Evolutionary conservation across 441 rosid species (phyloP).

Genomic region (Populus trichocarpa): DNA sequence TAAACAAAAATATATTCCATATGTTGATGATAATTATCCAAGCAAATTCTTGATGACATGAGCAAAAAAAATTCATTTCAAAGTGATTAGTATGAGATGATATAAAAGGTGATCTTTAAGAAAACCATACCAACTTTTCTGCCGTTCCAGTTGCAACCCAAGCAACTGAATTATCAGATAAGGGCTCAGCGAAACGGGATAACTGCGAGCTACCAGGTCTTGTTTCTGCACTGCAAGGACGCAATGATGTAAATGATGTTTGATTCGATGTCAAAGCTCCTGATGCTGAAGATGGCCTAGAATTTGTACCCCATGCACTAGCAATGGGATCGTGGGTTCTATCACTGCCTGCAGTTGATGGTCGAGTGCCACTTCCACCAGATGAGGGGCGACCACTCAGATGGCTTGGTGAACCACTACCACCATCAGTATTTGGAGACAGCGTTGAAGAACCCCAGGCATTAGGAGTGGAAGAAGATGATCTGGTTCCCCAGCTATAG

Average conservation of each 20-base stretch:
- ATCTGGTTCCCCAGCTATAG: conserved; percentile 89
- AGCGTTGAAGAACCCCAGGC: conserved; percentile 83
- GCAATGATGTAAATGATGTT: conserved; percentile 57
- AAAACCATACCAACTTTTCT: conserved; percentile 64
- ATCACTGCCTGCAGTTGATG: conserved; percentile 93
- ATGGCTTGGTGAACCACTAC: conserved; percentile 76
- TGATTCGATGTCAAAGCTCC: conserved; percentile 77
- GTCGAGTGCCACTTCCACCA: conserved; percentile 89
- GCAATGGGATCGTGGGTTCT: conserved; percentile 56
- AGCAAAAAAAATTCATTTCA: not conserved
- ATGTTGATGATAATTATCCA: not conserved
- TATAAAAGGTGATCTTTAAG: not conserved
- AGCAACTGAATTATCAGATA: conserved; percentile 61
- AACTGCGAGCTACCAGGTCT: conserved; percentile 97
- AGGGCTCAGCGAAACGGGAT: conserved; percentile 90
- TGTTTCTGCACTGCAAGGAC: conserved; percentile 98
- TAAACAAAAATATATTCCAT: not conserved
- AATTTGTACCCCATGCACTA: conserved; percentile 70
- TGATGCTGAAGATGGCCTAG: conserved; percentile 98
- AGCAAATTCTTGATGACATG: not conserved
- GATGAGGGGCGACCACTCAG: conserved; percentile 94
- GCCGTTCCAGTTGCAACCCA: conserved; percentile 48
- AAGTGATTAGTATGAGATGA: not conserved
- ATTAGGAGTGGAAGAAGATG: conserved; percentile 66
- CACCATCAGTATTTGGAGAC: conserved; percentile 73